These are phyloP conservation scores for Tritrichomonas musculus DNA, from an alignment of 208 protist genomes.

Conservation along the genomic window DNA sequence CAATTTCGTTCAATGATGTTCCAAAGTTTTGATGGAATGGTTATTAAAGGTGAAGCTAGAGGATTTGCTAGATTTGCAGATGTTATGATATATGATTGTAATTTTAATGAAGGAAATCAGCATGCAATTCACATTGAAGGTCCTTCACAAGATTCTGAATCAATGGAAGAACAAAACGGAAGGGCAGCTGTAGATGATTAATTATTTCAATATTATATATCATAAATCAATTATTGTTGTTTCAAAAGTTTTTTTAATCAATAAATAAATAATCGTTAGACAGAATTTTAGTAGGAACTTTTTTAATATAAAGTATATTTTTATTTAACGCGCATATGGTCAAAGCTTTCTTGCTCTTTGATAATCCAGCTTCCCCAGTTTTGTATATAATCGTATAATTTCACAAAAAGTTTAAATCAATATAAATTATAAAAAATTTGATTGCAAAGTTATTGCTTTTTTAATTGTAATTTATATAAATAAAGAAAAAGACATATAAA, in stretches of 20 bases:
- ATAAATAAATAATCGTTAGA: background rate
- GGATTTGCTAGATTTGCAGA: background rate
- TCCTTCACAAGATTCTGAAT: background rate
- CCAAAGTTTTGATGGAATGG: constrained; percentile 11
- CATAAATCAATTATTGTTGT: background rate
- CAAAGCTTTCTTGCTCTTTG: too few relatives aligned
- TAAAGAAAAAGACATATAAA: too few relatives aligned
- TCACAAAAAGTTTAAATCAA: too few relatives aligned
- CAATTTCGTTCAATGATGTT: background rate
- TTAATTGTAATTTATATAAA: too few relatives aligned
- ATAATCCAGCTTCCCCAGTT: too few relatives aligned
- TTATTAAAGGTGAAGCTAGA: background rate
- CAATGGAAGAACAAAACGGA: background rate
- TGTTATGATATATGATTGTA: background rate
- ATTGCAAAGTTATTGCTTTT: too few relatives aligned
- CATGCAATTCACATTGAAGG: constrained; percentile 26
- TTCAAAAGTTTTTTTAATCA: background rate
- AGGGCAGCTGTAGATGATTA: background rate
- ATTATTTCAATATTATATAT: background rate
- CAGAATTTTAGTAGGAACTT: background rate
- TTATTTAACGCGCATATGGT: background rate
- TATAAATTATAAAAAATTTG: too few relatives aligned
- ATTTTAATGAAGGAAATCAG: background rate
- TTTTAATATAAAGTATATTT: background rate
- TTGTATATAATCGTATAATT: too few relatives aligned